Conservation (phyloP, 2,329 filamentous ascomycete genomes). For the Penicillium paneum region DNA sequence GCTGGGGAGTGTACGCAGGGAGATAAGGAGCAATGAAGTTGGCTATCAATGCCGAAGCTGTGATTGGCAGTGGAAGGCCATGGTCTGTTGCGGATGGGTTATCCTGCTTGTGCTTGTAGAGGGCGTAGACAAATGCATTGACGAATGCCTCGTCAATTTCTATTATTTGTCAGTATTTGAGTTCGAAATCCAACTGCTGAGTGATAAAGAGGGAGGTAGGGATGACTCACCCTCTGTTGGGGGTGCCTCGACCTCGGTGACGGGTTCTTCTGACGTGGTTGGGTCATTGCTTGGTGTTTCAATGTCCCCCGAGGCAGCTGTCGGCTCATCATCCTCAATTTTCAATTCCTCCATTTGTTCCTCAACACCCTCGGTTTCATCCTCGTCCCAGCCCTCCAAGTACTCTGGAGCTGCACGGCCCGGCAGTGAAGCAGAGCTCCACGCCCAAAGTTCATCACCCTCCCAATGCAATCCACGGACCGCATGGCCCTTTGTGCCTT, state of each 20-base stretch:
- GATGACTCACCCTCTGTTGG: conserved; percentile 54
- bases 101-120: conserved; percentile 58
- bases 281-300: conserved; percentile 29
- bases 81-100: conserved; percentile 52
- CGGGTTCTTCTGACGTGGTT: conserved; percentile 32
- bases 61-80: conserved; percentile 60
- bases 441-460: conserved; percentile 67
- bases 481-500: conserved; percentile 62
- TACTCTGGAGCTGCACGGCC: conserved; percentile 53
- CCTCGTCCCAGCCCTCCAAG: conserved; percentile 51
- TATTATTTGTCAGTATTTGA: conserved; percentile 30
- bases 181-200: neutral
- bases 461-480: conserved; percentile 65
- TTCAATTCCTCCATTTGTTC: conserved; percentile 42
- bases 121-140: conserved; percentile 61
- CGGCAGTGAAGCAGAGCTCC: conserved; percentile 54
- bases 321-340: conserved; percentile 30
- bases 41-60: conserved; percentile 62
- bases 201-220: neutral
- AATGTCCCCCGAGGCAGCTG: conserved; percentile 2
- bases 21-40: conserved; percentile 65
- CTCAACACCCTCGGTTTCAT: conserved; percentile 35
- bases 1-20: conserved; percentile 55
- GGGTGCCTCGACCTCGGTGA: conserved; percentile 48
- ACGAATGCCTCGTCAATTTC: conserved; percentile 66